Evolutionary conservation across 306 rosid species (phyloP).

Genomic region (Prunus mira): DNA sequence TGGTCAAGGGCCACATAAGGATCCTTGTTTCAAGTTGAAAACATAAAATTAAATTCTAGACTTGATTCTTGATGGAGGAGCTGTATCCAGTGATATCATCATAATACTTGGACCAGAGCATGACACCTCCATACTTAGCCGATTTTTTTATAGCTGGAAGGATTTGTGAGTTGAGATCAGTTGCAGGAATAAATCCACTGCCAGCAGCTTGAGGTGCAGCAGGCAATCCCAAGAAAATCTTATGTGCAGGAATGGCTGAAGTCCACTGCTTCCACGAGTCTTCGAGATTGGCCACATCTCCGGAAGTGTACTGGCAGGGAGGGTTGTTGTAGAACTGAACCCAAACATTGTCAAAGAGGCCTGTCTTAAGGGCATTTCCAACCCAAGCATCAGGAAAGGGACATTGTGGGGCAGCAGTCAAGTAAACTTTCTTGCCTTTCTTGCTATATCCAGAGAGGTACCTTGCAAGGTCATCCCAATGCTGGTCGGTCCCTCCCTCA

Average conservation of each 20-base stretch:
- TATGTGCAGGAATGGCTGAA: slow-evolving; percentile 23
- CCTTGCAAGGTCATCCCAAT: slow-evolving; percentile 33
- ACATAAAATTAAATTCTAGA: background rate
- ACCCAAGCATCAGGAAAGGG: slow-evolving; percentile 29
- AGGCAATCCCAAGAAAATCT: slow-evolving; percentile 63
- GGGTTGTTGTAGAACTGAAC: slow-evolving; percentile 77
- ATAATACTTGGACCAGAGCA: slow-evolving; percentile 37
- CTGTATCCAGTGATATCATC: slow-evolving; percentile 31
- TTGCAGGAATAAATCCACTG: slow-evolving; percentile 25
- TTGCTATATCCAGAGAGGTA: slow-evolving; percentile 18
- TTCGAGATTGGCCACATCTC: slow-evolving; percentile 31
- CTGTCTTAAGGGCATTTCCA: slow-evolving; percentile 25
- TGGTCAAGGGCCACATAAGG: background rate
- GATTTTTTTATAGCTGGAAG: slow-evolving; percentile 31
- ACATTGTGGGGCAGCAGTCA: slow-evolving; percentile 38
- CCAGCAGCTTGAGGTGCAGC: slow-evolving; percentile 58
- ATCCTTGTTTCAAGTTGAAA: background rate
- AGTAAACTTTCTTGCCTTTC: slow-evolving; percentile 5
- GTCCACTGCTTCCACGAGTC: slow-evolving; percentile 63
- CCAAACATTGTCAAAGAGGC: slow-evolving; percentile 42
- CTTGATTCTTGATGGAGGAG: slow-evolving; percentile 29
- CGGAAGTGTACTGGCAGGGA: slow-evolving; percentile 40
- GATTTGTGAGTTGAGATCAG: slow-evolving; percentile 24
- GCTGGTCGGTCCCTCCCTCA: slow-evolving; percentile 5
- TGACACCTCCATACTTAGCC: slow-evolving; percentile 41